phyloP scores from a whole-genome alignment of 2,329 filamentous ascomycete genomes.

The Chalara sp. region DNA sequence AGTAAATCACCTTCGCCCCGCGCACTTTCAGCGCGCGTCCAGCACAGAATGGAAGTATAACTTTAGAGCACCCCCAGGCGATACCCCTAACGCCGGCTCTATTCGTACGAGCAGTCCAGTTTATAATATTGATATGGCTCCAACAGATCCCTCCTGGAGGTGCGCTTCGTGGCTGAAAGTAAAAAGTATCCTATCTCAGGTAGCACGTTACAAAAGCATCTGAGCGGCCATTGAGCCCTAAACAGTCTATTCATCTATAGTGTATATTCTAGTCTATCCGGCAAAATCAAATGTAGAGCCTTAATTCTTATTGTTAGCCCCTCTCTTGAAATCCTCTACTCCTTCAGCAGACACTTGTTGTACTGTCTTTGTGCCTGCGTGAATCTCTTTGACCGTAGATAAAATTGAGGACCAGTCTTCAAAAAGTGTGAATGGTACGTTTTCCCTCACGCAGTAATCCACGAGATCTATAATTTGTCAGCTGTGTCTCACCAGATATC shows the following conservation, averaged over 20 bases:
- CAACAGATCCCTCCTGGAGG: no score
- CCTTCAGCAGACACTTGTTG: slow-evolving; percentile 54
- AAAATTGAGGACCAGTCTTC: slow-evolving; percentile 77
- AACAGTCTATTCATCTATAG: neutral
- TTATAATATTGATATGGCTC: no score
- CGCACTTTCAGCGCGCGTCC: no score
- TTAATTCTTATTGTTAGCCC: slow-evolving; percentile 8
- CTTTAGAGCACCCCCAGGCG: no score
- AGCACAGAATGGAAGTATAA: no score
- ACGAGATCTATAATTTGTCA: slow-evolving; percentile 65
- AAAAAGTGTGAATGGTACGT: slow-evolving; percentile 83
- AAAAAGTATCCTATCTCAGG: no score
- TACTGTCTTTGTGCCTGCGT: slow-evolving; percentile 63
- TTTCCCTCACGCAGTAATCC: slow-evolving; percentile 75
- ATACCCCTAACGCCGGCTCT: no score
- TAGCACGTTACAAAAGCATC: no score
- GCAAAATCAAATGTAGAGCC: neutral
- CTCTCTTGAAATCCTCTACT: slow-evolving; percentile 19
- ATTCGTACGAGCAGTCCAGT: no score
- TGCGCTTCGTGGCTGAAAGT: no score
- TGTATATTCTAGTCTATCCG: neutral
- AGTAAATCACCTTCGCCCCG: no score
- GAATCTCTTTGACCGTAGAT: slow-evolving; percentile 68
- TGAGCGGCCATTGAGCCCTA: no score
- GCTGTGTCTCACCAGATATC: neutral